Evolutionary conservation across 257 asterid genomes (phyloP), one percentile per base, ranked within the genome.

Genomic region (Leonotis leonurus): DNA sequence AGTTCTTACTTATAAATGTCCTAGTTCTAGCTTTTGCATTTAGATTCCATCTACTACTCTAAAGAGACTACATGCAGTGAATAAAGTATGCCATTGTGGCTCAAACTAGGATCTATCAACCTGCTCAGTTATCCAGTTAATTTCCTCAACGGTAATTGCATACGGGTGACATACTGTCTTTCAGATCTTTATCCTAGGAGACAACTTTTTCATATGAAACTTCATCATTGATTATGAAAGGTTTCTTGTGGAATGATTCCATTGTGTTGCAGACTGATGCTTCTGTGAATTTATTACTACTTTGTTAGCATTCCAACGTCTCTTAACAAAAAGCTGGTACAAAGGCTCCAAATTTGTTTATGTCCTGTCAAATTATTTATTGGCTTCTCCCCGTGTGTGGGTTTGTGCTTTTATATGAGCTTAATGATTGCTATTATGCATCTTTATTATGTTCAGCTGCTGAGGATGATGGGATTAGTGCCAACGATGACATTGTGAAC

Each of bases 401-500:
- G 22, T 2, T 44, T 48, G 18, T 21, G 41, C 64, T 24, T 39
- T 24, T 39, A 25, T 8, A 56, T 58, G 69, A 4, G 18, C 35
- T 39, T 49, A 43, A 14, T 33, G 24, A 32, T 29, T 65, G 21
- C 27, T 65, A 14, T 69, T 67, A 57, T 41, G 41, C 40, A 36
- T 53, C 37, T 56, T 22, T 60, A 51, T 57, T 41, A 25, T 77
- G 70, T 60, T 62, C 87, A 83, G 88, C 75, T 80, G 68, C 68
- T 25, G 85, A 46, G 62, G 81, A 79, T 56, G 76, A 39, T 22
- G 79, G 64, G 69, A 45, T 69, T 21, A 71, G 62, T 33, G 82
- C 95, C 29, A 78, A 83, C 20, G 94, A 89, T 45, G 82, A 73
- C 45, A 89, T 92, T 29, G 96, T 92, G 73, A 4, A 74, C 57